Evolutionary conservation across 2,329 filamentous ascomycete genomes (phyloP), one percentile per base, ranked within the genome.

Genomic region (Coniella lustricola): DNA sequence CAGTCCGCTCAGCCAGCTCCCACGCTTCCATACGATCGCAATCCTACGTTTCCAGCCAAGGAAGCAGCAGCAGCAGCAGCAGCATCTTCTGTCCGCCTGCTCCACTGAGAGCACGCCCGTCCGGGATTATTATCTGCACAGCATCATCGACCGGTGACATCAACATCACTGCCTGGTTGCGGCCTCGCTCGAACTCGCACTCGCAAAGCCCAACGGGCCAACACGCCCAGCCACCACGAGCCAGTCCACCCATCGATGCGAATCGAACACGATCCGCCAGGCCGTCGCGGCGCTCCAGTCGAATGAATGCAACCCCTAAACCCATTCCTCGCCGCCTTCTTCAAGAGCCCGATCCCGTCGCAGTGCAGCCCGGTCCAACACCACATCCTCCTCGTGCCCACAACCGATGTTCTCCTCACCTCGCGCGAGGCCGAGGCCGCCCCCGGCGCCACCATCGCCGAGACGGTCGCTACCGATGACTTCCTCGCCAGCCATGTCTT

Each of bases 251-350:
- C 38, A 44, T 53, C 46, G 34, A 54, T 54, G 52, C 39, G 29
- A 43, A 49, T 38, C 38, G 32, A 31, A 31, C 46, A n/a, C 39
- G 49, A 44, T 46, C 52, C 42, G 21, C 35, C 44, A 46, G 49
- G 52, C 45, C 37, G 49, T 52, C 47, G 52, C 46, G 50, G 49
- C 43, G 47, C 45, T 41, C 42, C 43, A 54, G 57, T 59, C 56
- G 62, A 63, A 59, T 64, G 85, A 82, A 95, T 95, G 90, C 90
- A 90, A 84, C 89, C 93, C 75, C 79, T 97, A 83, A 98, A 98
- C 73, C 93, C 93, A 68, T 97, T 96, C 73, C 79, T 98, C 69
- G 85, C 87, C 76, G 90, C 91, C 77, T 97, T 98, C 82, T 96
- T 96, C 79, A 90, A 89, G 75, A 97, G 90, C 80, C 83, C 88